Conservation (phyloP, 176 grass and related monocot genomes). For the Lolium multiflorum region DNA sequence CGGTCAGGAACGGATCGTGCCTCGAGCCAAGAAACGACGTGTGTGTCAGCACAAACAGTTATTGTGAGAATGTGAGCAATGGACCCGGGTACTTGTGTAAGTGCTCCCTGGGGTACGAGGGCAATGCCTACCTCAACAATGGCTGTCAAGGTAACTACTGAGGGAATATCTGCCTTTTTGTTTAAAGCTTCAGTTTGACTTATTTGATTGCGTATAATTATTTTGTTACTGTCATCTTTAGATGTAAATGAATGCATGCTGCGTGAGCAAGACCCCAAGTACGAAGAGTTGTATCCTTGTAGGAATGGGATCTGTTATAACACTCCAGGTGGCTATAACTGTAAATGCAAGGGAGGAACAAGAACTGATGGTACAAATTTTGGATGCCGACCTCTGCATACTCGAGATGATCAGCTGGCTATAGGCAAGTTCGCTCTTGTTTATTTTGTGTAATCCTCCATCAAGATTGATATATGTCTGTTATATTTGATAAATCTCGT, state of each 20-base stretch:
- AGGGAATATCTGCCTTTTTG: not conserved
- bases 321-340: slow-evolving; percentile 13
- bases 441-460: not conserved
- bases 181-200: not conserved
- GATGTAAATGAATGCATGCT: slow-evolving; percentile 24
- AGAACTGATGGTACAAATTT: slow-evolving; percentile 28
- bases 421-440: slow-evolving; percentile 17
- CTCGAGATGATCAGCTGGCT: not conserved
- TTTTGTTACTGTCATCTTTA: slow-evolving; percentile 10
- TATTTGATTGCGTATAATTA: not conserved
- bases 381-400: slow-evolving; percentile 6
- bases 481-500: not conserved
- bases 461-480: not conserved
- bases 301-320: slow-evolving; percentile 30
- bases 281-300: slow-evolving; percentile 37
- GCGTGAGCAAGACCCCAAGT: slow-evolving; percentile 22
- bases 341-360: slow-evolving; percentile 30
- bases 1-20: slow-evolving; percentile 19
- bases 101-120: slow-evolving; percentile 43
- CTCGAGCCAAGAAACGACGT: not conserved
- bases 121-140: slow-evolving; percentile 33
- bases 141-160: slow-evolving; percentile 38
- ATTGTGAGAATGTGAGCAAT: slow-evolving; percentile 11
- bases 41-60: slow-evolving; percentile 38
- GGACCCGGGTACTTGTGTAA: slow-evolving; percentile 45